Evolutionary conservation across 2,329 filamentous ascomycete species (phyloP), one percentile per base, ranked within the genome.

Genomic region (Coleophoma crateriformis): DNA sequence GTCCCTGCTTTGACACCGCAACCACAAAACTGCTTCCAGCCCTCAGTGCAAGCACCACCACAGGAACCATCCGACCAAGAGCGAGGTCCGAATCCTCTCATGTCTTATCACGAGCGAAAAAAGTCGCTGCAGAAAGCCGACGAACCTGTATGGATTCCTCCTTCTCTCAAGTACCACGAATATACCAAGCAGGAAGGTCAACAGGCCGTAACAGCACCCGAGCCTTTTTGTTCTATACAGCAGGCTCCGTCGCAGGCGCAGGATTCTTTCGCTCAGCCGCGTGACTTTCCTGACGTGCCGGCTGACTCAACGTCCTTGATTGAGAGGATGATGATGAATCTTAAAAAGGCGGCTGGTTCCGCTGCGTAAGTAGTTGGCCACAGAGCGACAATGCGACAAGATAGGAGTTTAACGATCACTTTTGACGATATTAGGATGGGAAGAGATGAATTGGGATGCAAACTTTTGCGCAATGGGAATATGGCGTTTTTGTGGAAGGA

Each of bases 321-420:
- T 41, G 75, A 79, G 59, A 71, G 71, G 53, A 74, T 81, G 68
- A 73, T 81, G 69, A 60, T 63, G 40, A 77, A 78, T 54, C 64
- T 81, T 13, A 70, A 71, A 39, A 67, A 71, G 45, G 57, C 55
- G 15, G 41, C 19, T 15, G 41, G 20, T 32, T 44, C 41, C 27
- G 27, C 27, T 27, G 27, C 27, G 8, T 27, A 27, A 27, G 27
- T 27, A 4, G 27, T 3, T 27, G 27, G 27, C 7, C 27, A 27
- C 27, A 27, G 27, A 27, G 27, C 27, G 8, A 3, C 27, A 27
- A 27, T 27, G 8, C 27, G 8, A 27, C 27, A 10, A 27, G 27
- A 27, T 10, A 27, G 27, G 27, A 27, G 27, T 27, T 27, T 27
- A 7, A 27, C 7, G 41, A 44, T 44, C 19, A 27, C 20, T 13